Percentiles rank a stretch among this genome's conserved stretches.
Conservation (phyloP, 1,284 basidiomycete genomes). For the Sanghuangporus baumii region DNA sequence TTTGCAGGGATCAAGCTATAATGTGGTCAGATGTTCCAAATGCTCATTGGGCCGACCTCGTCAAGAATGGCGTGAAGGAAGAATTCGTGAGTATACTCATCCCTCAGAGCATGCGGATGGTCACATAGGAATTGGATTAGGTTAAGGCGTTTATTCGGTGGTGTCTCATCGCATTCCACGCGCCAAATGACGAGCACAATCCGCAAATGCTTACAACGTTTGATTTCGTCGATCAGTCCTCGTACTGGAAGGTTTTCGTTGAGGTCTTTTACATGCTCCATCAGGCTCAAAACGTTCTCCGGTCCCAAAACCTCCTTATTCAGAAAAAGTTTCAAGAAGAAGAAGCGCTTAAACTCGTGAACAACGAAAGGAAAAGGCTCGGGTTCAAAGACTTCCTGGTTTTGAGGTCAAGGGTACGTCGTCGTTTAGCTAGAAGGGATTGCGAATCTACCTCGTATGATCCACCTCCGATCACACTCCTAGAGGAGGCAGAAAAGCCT, state of each 20-base stretch:
- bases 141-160: neutral
- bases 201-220: neutral
- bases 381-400: neutral
- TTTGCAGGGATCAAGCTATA: neutral
- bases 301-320: too few species aligned
- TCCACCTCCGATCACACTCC: too few species aligned
- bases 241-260: conserved; percentile 1
- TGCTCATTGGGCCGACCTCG: neutral
- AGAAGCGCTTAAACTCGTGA: neutral
- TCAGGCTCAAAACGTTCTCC: neutral
- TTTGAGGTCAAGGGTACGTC: neutral
- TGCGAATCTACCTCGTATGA: too few species aligned
- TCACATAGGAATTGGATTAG: neutral
- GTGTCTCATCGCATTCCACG: neutral
- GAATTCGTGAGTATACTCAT: neutral
- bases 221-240: neutral
- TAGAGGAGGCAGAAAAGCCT: neutral
- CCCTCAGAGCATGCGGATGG: neutral
- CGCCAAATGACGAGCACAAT: neutral
- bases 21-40: neutral
- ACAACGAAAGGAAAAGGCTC: neutral
- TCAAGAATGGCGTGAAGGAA: neutral
- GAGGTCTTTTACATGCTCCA: conserved; percentile 7
- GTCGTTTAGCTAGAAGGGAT: too few species aligned
- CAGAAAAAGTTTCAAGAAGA: neutral